Base-by-base conservation (phyloP, 1,284 basidiomycete genomes). In the Sporisorium reilianum region DNA sequence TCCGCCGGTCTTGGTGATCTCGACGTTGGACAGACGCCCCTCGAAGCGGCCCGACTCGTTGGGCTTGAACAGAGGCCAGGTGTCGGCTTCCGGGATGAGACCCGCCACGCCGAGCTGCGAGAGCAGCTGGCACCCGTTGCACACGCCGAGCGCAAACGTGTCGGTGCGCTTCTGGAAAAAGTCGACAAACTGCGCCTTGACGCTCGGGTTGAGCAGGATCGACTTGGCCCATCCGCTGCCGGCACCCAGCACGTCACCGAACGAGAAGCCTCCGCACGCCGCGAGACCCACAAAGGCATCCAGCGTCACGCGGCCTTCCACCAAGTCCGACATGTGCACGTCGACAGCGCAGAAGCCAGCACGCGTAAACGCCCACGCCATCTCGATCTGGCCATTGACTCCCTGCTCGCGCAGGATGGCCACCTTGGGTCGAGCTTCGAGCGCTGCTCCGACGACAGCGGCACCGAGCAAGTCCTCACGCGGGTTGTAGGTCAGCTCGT, bases 91-190 rank as follows among this genome's bases (percentile, higher is more conserved):
- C 2, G 94, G 94, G 69, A 98, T 91, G 72, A 98, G 90, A 59
- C 82, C 82, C 0, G 69, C 78, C 1, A 64, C 64, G 44, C 91
- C 90, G 58, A 99, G 89, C 79, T 94, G 91, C 78, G 91, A 91
- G 81, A 99, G 90, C 89, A 98, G 94, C 86, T 99, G 96, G 86
- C 96, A 99, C 7, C 96, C 96, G 84, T 99, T 99, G 87, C 97
- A 99, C 28, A 99, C 94, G 23, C 92, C 97, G 23, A 99, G 88
- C 0, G 93, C 90, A 84, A 98, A 99, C 0, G 93, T 94, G 80
- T 92, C 88, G 18, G 89, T 85, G 45, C 93, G 77, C 26, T 68
- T 88, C 48, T 87, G 85, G 87, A 98, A 97, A 89, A 98, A 99
- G 14, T 85, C 85, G 11, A 87, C 83, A 85, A 99, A 97, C 83